A percentile compares a stretch with the other conserved stretches of the same genome.
These are phyloP conservation scores for Candida ovalis DNA, from an alignment of 805 yeast species.

Conservation along the genomic window DNA sequence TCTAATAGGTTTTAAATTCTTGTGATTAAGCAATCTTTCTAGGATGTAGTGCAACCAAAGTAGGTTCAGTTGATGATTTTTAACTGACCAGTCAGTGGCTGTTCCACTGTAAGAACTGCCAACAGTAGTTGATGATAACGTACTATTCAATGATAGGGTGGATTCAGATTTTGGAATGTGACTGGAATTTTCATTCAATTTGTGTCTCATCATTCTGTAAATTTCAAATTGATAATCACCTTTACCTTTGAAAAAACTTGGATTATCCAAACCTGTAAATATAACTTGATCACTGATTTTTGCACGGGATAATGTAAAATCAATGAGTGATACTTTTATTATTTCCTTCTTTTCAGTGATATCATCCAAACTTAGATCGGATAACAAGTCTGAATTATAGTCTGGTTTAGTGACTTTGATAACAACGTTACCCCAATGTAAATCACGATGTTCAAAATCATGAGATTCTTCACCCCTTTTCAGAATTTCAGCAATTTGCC, in stretches of 20 bases:
- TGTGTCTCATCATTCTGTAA: slow-evolving; percentile 52
- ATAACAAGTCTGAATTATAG: slow-evolving; percentile 7
- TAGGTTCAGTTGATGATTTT: slow-evolving; percentile 49
- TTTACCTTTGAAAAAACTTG: slow-evolving; percentile 54
- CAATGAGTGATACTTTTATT: slow-evolving; percentile 45
- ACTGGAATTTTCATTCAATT: slow-evolving; percentile 4
- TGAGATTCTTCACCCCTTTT: slow-evolving; percentile 47
- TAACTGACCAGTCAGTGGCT: slow-evolving; percentile 45
- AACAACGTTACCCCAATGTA: slow-evolving; percentile 63
- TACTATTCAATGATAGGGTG: slow-evolving; percentile 2
- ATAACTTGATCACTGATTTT: slow-evolving; percentile 30
- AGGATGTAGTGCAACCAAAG: slow-evolving; percentile 64
- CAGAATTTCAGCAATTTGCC: slow-evolving; percentile 47
- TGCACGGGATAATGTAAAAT: slow-evolving; percentile 54
- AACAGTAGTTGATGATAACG: background rate
- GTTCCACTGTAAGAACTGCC: slow-evolving; percentile 9
- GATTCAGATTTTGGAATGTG: slow-evolving; percentile 8
- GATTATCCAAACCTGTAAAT: slow-evolving; percentile 60
- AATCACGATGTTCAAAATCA: slow-evolving; percentile 68
- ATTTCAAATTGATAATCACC: slow-evolving; percentile 62
- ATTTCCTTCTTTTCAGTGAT: background rate
- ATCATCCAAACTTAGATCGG: slow-evolving; percentile 6
- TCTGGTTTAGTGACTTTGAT: slow-evolving; percentile 21
- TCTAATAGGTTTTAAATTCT: slow-evolving; percentile 28
- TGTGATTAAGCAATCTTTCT: slow-evolving; percentile 43